These are phyloP conservation scores for Juglanconis oblonga DNA, from an alignment of 2,329 filamentous ascomycete species.

Conservation along the genomic window DNA sequence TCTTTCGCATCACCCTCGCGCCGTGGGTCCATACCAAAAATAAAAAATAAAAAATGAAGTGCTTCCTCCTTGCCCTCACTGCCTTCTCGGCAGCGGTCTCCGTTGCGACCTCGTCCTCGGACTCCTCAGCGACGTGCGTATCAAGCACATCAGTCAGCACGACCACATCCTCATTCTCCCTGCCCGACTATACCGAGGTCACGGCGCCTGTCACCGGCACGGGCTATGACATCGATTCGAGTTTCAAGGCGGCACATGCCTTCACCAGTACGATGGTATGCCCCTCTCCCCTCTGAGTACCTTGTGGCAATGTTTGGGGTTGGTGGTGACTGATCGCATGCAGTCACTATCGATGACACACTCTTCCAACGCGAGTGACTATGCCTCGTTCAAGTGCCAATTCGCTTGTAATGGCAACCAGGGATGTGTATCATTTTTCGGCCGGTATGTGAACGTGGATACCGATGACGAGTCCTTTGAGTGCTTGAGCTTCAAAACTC, in stretches of 20 bases:
- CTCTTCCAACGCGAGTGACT: constrained; percentile 19
- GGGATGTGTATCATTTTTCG: constrained; percentile 26
- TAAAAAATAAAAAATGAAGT: not conserved
- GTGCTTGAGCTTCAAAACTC: constrained; percentile 15
- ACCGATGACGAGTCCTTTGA: constrained; percentile 14
- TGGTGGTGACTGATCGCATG: not conserved
- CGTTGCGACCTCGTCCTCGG: not conserved
- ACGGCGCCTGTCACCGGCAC: not conserved
- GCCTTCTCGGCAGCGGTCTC: not conserved
- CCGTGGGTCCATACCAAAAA: not conserved
- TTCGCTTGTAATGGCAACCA: constrained; percentile 25
- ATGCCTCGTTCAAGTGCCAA: constrained; percentile 29
- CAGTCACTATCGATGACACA: constrained; percentile 16
- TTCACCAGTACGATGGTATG: constrained; percentile 16
- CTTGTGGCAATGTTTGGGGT: not conserved
- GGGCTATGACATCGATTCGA: constrained; percentile 15
- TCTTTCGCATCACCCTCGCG: not conserved
- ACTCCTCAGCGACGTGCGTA: constrained; percentile 7
- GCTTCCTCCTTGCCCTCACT: not conserved
- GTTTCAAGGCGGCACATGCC: constrained; percentile 4
- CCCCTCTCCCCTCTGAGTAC: not conserved
- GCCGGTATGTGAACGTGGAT: constrained; percentile 21
- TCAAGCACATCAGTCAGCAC: not conserved
- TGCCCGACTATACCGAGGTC: constrained; percentile 9
- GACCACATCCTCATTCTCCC: not conserved